These are phyloP conservation scores for Mycena vulgaris DNA, from an alignment of 768 basidiomycete species.

Conservation along the genomic window DNA sequence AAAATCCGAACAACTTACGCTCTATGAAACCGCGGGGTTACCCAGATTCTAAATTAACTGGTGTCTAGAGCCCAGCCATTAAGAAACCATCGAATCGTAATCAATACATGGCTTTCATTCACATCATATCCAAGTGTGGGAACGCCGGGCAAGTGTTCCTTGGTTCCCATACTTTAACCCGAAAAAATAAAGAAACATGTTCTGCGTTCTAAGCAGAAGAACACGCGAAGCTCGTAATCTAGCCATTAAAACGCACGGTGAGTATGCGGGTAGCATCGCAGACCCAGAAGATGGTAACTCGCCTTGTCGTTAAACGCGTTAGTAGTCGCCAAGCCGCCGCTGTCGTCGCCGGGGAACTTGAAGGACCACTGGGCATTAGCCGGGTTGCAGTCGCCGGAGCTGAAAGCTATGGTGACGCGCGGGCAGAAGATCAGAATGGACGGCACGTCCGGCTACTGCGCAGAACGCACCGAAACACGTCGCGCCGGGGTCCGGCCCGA, in stretches of 20 bases:
- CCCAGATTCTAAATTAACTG: too few species aligned
- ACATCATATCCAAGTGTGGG: too few species aligned
- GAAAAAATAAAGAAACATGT: too few species aligned
- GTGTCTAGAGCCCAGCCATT: too few species aligned
- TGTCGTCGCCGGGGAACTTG: slow-evolving; percentile 35
- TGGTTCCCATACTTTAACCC: too few species aligned
- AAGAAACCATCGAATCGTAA: too few species aligned
- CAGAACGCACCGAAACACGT: slow-evolving; percentile 35
- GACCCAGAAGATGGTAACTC: not conserved
- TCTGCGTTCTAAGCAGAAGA: not conserved
- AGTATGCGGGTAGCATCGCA: not conserved
- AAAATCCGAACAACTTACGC: too few species aligned
- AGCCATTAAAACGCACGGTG: not conserved
- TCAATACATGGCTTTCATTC: too few species aligned
- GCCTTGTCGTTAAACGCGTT: slow-evolving; percentile 38
- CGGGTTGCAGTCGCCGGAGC: slow-evolving; percentile 35
- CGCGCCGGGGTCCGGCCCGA: slow-evolving; percentile 37
- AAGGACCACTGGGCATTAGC: slow-evolving; percentile 37
- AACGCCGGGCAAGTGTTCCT: too few species aligned
- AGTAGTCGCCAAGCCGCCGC: slow-evolving; percentile 31
- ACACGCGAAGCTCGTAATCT: not conserved
- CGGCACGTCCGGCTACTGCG: not conserved
- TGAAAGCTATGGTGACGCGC: not conserved
- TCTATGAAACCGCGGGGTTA: too few species aligned
- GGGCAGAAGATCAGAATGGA: not conserved